Evolutionary conservation across 805 yeast genomes (phyloP), one percentile per base, ranked within the genome.

Genomic region (Yamadazyma philogaea): DNA sequence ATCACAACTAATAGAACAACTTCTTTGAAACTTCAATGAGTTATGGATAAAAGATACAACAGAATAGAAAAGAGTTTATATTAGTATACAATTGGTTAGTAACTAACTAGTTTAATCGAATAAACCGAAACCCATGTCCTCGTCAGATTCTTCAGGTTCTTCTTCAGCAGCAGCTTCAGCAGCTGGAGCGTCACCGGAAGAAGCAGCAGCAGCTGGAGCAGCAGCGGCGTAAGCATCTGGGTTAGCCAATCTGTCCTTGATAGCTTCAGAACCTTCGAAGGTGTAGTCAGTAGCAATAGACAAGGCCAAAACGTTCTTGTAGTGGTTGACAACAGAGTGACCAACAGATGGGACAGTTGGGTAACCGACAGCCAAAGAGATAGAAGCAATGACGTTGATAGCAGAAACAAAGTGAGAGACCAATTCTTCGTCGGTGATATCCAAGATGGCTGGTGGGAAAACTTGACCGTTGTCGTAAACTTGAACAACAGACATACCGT

Each of bases 161-260:
- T 74, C 87, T 61, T 74, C 95, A 47, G 74, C 90, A 41, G 78
- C 86, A 53, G 82, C 87, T 47, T 76, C 89, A 53, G 77, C 87
- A 48, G 75, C 85, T 50, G 78, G 84, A 52, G 78, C 82, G 48
- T 79, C 79, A 43, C 71, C 75, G 53, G 74, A 63, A 52, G 87
- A 80, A 61, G 95, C 87, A 68, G 85, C 84, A 64, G 96, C 96
- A 70, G 77, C 96, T 64, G 98, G 96, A 65, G 97, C 97, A 77
- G 96, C 95, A 66, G 98, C 84, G 70, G 98, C 99, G 78, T 91
- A 93, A 74, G 96, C 96, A 56, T 93, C 98, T 74, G 99, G 99
- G 95, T 93, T 91, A 74, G 96, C 98, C 66, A 93, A 80, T 80
- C 98, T 87, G 86, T 93, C 99, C 86, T 88, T 88, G 80, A 93